Percentiles rank a stretch among this genome's conserved stretches.
Evolutionary conservation across 495 filamentous ascomycete genomes (phyloP).

Genomic region (Neurospora sp.): DNA sequence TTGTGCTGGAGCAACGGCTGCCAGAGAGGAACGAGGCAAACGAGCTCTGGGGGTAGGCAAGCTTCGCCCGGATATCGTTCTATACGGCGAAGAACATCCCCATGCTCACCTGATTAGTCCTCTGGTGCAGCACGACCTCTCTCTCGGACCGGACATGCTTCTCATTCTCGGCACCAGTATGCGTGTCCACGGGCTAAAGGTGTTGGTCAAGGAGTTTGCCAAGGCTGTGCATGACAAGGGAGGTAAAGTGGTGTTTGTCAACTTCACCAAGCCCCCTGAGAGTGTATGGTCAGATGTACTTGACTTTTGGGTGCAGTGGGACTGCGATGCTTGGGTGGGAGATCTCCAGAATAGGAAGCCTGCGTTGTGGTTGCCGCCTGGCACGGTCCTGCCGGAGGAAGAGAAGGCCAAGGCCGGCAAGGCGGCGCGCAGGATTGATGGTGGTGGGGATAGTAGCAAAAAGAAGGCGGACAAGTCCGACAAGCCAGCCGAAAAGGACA

Average conservation of each 20-base stretch:
- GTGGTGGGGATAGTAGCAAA: too few relatives aligned
- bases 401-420: conserved; percentile 20
- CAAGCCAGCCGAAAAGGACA: too few relatives aligned
- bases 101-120: conserved; percentile 50
- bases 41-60: conserved; percentile 52
- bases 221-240: conserved; percentile 54
- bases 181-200: conserved; percentile 57
- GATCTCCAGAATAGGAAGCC: conserved; percentile 45
- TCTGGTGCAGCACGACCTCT: conserved; percentile 53
- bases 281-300: conserved; percentile 59
- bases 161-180: conserved; percentile 60
- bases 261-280: conserved; percentile 55
- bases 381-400: conserved; percentile 20
- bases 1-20: conserved; percentile 45
- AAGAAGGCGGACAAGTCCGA: too few relatives aligned
- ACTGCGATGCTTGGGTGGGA: conserved; percentile 60
- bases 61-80: conserved; percentile 56
- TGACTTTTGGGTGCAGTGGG: conserved; percentile 61
- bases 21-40: conserved; percentile 50
- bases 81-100: conserved; percentile 64
- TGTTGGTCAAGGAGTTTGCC: conserved; percentile 58
- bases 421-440: conserved; percentile 10
- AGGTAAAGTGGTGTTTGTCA: conserved; percentile 59
- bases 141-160: conserved; percentile 50
- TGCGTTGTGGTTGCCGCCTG: conserved; percentile 45